phyloP scores from a whole-genome alignment of 768 basidiomycete genomes.

The Boletus huronensis region DNA sequence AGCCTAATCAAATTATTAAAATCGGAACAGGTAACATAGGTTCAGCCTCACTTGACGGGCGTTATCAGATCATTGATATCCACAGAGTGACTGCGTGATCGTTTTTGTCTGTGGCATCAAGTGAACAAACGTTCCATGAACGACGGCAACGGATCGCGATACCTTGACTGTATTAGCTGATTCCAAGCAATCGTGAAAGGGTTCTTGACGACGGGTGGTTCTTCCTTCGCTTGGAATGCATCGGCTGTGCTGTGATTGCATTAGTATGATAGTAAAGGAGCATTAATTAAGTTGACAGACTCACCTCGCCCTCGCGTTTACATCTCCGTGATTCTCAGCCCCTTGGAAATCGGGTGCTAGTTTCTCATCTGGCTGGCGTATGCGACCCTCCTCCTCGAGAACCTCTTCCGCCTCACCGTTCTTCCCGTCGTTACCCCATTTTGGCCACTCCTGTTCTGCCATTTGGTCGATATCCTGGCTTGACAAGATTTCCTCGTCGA shows the following conservation, averaged over 20 bases:
- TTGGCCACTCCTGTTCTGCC: slow-evolving; percentile 22
- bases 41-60: slow-evolving; percentile 23
- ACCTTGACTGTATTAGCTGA: slow-evolving; percentile 17
- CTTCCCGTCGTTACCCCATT: slow-evolving; percentile 2
- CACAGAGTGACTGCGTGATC: slow-evolving; percentile 21
- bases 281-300: not conserved
- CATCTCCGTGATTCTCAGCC: not conserved
- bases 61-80: slow-evolving; percentile 6
- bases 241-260: not conserved
- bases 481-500: slow-evolving; percentile 29
- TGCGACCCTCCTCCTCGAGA: slow-evolving; percentile 7
- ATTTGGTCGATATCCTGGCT: slow-evolving; percentile 35
- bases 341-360: not conserved
- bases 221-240: not conserved
- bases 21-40: not conserved
- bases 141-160: not conserved
- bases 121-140: slow-evolving; percentile 1
- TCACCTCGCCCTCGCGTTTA: not conserved
- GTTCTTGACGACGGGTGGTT: slow-evolving; percentile 4
- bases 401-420: slow-evolving; percentile 16
- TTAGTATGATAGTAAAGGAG: not conserved
- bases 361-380: not conserved
- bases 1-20: slow-evolving; percentile 1
- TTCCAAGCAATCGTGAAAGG: slow-evolving; percentile 25
- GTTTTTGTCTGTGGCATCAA: slow-evolving; percentile 18